A percentile compares a stretch with the other conserved stretches of the same genome.
Evolutionary conservation across 1,284 basidiomycete genomes (phyloP).

Genomic region (Boletellus deceptivus): DNA sequence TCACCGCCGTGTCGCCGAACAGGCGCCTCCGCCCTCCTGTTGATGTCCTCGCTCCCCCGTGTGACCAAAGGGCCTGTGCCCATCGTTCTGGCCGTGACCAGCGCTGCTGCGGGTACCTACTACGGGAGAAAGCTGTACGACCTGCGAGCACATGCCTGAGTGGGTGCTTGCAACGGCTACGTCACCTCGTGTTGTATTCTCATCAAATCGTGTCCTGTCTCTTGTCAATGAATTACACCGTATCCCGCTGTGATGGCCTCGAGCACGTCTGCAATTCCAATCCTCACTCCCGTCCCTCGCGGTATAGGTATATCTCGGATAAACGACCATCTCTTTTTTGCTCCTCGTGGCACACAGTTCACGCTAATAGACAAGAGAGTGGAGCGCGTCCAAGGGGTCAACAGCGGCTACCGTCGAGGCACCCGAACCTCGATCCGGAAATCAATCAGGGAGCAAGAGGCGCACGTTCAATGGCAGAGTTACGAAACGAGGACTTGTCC

Average conservation of each 20-base stretch:
- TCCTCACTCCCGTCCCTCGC: not conserved
- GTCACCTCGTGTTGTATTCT: slow-evolving; percentile 13
- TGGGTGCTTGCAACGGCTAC: not conserved
- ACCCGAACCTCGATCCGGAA: not conserved
- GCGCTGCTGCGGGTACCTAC: slow-evolving; percentile 61
- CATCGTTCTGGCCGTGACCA: slow-evolving; percentile 60
- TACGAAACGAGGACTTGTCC: slow-evolving; percentile 78
- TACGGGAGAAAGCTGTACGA: slow-evolving; percentile 67
- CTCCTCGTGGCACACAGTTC: slow-evolving; percentile 6
- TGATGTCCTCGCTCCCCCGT: slow-evolving; percentile 78
- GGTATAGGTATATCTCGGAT: slow-evolving; percentile 14
- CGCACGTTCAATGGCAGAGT: slow-evolving; percentile 58
- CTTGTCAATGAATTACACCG: slow-evolving; percentile 1
- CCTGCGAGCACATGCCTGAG: slow-evolving; percentile 36
- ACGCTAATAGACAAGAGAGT: not conserved
- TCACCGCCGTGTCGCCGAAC: slow-evolving; percentile 4
- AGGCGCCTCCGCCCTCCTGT: slow-evolving; percentile 77
- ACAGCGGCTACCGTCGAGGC: slow-evolving; percentile 2
- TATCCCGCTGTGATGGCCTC: not conserved
- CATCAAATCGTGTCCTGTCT: not conserved
- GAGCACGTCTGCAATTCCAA: slow-evolving; percentile 1
- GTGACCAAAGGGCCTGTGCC: slow-evolving; percentile 77
- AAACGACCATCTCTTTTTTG: slow-evolving; percentile 5
- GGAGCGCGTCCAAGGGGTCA: slow-evolving; percentile 1
- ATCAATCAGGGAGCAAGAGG: slow-evolving; percentile 31